phyloP scores from a whole-genome alignment of 2,329 filamentous ascomycete species.

The Ceratocystis huliohia region DNA sequence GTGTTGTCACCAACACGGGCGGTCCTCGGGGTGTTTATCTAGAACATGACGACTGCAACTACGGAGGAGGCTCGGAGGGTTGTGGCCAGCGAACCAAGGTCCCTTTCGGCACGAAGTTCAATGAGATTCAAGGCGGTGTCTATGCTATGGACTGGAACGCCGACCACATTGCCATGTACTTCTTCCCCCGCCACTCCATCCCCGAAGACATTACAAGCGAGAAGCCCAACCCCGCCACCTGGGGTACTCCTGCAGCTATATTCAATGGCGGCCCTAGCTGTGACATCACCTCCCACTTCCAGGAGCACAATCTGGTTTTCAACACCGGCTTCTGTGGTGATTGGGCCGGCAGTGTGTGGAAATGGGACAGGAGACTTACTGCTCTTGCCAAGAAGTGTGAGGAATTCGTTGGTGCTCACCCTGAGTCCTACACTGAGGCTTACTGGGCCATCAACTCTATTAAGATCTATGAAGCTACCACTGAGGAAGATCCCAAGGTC shows the following conservation, averaged over 20 bases:
- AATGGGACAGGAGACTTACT: slow-evolving; percentile 43
- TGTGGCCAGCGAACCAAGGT: slow-evolving; percentile 43
- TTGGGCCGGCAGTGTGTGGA: slow-evolving; percentile 52
- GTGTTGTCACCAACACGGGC: slow-evolving; percentile 43
- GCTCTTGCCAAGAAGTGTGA: slow-evolving; percentile 53
- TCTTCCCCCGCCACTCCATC: slow-evolving; percentile 57
- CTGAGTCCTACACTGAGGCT: slow-evolving; percentile 54
- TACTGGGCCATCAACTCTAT: slow-evolving; percentile 68
- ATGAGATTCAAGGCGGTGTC: slow-evolving; percentile 53
- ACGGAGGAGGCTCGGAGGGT: slow-evolving; percentile 40
- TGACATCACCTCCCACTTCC: slow-evolving; percentile 58
- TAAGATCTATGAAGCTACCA: slow-evolving; percentile 39
- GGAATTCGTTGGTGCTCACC: slow-evolving; percentile 49
- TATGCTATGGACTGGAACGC: slow-evolving; percentile 69
- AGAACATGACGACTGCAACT: slow-evolving; percentile 44
- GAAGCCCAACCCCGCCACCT: slow-evolving; percentile 50
- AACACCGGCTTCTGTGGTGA: slow-evolving; percentile 83
- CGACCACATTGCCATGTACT: slow-evolving; percentile 62
- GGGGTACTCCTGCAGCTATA: slow-evolving; percentile 54
- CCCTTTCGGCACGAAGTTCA: slow-evolving; percentile 59
- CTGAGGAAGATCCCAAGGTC: no score
- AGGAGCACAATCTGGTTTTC: slow-evolving; percentile 61
- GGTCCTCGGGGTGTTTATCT: slow-evolving; percentile 35
- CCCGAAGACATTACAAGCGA: slow-evolving; percentile 49
- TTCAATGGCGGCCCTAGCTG: slow-evolving; percentile 58